These are phyloP conservation scores for Leccinum variicolor DNA, from an alignment of 768 basidiomycete genomes.

Conservation along the genomic window DNA sequence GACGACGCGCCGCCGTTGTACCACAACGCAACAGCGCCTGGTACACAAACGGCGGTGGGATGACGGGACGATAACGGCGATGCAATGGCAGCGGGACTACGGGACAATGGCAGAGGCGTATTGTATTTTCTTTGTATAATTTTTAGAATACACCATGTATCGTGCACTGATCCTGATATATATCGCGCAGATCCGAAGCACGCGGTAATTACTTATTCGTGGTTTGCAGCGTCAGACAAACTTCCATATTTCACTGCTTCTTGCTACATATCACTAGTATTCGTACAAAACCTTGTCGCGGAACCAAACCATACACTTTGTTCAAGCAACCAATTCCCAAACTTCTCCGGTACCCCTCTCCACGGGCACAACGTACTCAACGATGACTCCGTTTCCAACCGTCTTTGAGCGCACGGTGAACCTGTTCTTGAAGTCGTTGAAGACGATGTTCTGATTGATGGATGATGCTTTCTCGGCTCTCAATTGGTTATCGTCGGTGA, in stretches of 20 bases:
- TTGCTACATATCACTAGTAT: background rate
- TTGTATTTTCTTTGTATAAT: too few relatives aligned
- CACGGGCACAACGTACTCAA: background rate
- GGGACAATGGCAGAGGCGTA: too few relatives aligned
- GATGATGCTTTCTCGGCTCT: background rate
- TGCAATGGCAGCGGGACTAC: too few relatives aligned
- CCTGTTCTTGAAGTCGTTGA: background rate
- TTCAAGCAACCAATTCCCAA: background rate
- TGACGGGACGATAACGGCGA: too few relatives aligned
- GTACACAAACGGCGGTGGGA: too few relatives aligned
- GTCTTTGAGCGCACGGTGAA: background rate
- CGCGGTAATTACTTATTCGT: too few relatives aligned
- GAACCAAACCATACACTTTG: background rate
- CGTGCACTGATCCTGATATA: too few relatives aligned
- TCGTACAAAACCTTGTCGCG: background rate
- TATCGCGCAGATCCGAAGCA: too few relatives aligned
- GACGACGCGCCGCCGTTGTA: too few relatives aligned
- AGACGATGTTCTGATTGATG: background rate
- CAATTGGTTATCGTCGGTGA: background rate
- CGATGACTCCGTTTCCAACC: background rate
- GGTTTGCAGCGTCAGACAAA: too few relatives aligned
- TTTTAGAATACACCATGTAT: too few relatives aligned
- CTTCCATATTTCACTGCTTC: background rate
- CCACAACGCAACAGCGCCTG: too few relatives aligned
- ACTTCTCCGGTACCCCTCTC: background rate